phyloP scores from a whole-genome alignment of 2,329 filamentous ascomycete genomes.

The Aspergillus brasiliensis region DNA sequence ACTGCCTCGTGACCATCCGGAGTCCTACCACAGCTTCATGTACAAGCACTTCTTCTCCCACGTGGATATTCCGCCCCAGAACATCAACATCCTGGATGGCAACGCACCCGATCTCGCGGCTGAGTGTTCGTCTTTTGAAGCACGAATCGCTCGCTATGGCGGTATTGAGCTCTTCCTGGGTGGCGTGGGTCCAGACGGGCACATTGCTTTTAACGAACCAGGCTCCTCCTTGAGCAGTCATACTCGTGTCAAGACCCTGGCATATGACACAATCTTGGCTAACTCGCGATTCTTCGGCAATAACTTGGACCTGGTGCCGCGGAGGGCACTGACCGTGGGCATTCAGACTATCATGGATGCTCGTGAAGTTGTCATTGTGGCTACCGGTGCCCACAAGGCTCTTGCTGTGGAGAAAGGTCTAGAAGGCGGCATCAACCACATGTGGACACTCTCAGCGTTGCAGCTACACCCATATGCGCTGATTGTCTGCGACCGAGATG shows the following conservation, averaged over 20 bases:
- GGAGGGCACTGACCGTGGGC: slow-evolving; percentile 81
- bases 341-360: slow-evolving; percentile 82
- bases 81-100: slow-evolving; percentile 82
- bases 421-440: slow-evolving; percentile 81
- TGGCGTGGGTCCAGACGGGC: slow-evolving; percentile 81
- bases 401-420: slow-evolving; percentile 77
- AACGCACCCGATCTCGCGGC: slow-evolving; percentile 74
- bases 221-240: slow-evolving; percentile 75
- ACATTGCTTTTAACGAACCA: slow-evolving; percentile 90
- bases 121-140: slow-evolving; percentile 79
- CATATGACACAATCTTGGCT: slow-evolving; percentile 82
- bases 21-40: slow-evolving; percentile 92
- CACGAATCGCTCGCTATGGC: slow-evolving; percentile 70
- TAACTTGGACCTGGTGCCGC: slow-evolving; percentile 72
- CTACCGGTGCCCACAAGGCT: slow-evolving; percentile 78
- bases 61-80: slow-evolving; percentile 76
- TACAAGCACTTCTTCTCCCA: slow-evolving; percentile 89
- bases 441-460: slow-evolving; percentile 83
- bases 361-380: slow-evolving; percentile 79
- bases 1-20: slow-evolving; percentile 76
- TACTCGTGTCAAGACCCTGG: slow-evolving; percentile 82
- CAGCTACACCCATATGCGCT: slow-evolving; percentile 80
- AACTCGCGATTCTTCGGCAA: slow-evolving; percentile 84
- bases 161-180: slow-evolving; percentile 86
- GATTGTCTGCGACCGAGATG: slow-evolving; percentile 81